Evolutionary conservation across 1,284 basidiomycete genomes (phyloP).

Genomic region (Crepidotus sp.): DNA sequence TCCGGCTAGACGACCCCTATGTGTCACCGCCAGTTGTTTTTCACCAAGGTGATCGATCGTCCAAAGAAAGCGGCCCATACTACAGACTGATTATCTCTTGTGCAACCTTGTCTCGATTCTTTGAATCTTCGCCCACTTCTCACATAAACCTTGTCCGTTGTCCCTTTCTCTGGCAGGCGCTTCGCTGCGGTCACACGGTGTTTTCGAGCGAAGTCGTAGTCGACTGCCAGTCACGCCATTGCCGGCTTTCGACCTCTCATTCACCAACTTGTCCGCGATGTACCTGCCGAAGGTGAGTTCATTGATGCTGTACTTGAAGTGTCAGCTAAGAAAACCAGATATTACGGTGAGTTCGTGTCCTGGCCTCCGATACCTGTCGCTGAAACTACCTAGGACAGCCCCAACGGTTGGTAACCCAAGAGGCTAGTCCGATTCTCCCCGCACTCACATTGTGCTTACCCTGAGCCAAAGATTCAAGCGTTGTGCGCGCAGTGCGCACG

Average conservation of each 20-base stretch:
- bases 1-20: slow-evolving; percentile 10
- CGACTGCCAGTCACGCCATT: slow-evolving; percentile 16
- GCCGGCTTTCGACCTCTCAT: slow-evolving; percentile 14
- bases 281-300: slow-evolving; percentile 16
- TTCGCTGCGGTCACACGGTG: slow-evolving; percentile 14
- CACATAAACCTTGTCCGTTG: background rate
- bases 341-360: slow-evolving; percentile 14
- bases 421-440: background rate
- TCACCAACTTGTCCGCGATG: slow-evolving; percentile 12
- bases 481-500: slow-evolving; percentile 11
- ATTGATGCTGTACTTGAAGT: background rate
- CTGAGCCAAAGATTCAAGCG: slow-evolving; percentile 4
- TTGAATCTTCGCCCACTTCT: background rate
- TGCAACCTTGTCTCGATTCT: slow-evolving; percentile 1
- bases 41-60: slow-evolving; percentile 15
- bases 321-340: slow-evolving; percentile 2
- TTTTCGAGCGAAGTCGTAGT: slow-evolving; percentile 12
- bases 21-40: slow-evolving; percentile 18
- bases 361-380: background rate
- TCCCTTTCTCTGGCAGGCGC: background rate
- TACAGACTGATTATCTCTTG: slow-evolving; percentile 2
- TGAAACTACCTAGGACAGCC: slow-evolving; percentile 13
- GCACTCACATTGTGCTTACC: background rate
- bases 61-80: background rate
- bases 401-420: slow-evolving; percentile 10